Base-by-base conservation (phyloP, 2,329 filamentous ascomycete genomes). In the Teratosphaeria zuluensis region DNA sequence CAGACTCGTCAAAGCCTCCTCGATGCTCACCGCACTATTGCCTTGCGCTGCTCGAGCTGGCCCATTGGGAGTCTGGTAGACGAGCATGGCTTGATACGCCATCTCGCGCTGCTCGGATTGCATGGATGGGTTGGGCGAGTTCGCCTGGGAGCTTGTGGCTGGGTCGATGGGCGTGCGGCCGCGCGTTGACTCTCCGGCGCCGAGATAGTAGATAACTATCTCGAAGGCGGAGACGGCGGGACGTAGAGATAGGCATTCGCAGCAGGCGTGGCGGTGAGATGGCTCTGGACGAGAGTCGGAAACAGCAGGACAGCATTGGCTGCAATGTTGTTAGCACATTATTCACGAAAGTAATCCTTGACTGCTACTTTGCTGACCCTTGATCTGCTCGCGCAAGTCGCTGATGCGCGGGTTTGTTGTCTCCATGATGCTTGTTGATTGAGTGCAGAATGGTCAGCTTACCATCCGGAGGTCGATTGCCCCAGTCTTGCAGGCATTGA, bases 221-320 rank as follows among this genome's bases (percentile, higher is more conserved):
- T 56, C 54, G 54, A 56, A 56, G 24, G 54, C 35, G 14, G 33
- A 12, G 54, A 14, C 24, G 54, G 54, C 24, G 54, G 54, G 54
- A 56, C 32, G 54, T 56, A 56, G 54, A 56, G 33, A 24, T 46
- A 56, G n/a, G 54, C 32, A 35, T 56, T 56, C n/a, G 33, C 42
- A n/a, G 19, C 24, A 19, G 21, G 38, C 9, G 38, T 28, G 33
- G 11, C 19, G n/a, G 54, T 51, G 54, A 51, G 24, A 24, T 56
- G 54, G 42, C 6, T 14, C 14, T 19, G 24, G 19, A 33, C 38
- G 38, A 56, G 11, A 14, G 35, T 46, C 16, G 54, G 54, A 24
- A 56, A 56, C 14, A 56, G 54, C 11, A 32, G 54, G 33, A 56
- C 54, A 4, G 54, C 54, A 14, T 56, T 56, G 33, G 54, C 53